These are phyloP conservation scores for Coemansia sp. DNA, from an alignment of 192 early-diverging fungal species.

Conservation along the genomic window DNA sequence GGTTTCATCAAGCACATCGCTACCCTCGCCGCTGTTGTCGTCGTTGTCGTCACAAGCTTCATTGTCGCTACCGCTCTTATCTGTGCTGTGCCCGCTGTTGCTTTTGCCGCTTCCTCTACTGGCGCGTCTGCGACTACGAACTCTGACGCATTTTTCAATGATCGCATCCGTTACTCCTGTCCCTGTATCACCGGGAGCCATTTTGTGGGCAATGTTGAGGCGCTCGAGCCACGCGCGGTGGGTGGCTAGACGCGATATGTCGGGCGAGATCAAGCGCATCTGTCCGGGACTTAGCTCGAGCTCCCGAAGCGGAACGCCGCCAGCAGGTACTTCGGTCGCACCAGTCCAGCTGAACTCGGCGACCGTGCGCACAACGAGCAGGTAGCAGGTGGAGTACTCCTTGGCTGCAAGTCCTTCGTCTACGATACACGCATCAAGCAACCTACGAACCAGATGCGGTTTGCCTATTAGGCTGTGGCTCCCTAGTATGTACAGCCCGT, in stretches of 20 bases:
- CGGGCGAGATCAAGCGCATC: constrained; percentile 50
- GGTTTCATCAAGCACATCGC: constrained; percentile 4
- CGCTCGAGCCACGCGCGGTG: constrained; percentile 30
- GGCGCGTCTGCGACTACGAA: not conserved
- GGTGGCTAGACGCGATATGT: constrained; percentile 22
- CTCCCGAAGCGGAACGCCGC: constrained; percentile 28
- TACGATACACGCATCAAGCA: constrained; percentile 54
- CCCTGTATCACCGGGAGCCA: constrained; percentile 26
- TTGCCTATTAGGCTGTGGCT: constrained; percentile 57
- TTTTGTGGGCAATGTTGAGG: constrained; percentile 24
- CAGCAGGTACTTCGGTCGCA: constrained; percentile 11
- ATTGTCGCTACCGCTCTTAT: constrained; percentile 1
- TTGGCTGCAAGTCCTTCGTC: constrained; percentile 18
- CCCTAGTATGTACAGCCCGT: constrained; percentile 73
- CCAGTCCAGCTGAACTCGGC: constrained; percentile 47
- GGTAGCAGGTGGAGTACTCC: constrained; percentile 23
- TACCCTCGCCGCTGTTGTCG: not conserved
- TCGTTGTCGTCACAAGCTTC: constrained; percentile 3
- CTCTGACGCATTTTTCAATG: constrained; percentile 8
- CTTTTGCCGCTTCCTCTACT: constrained; percentile 5
- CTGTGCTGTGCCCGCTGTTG: not conserved
- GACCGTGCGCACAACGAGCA: constrained; percentile 43
- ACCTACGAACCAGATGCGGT: constrained; percentile 48
- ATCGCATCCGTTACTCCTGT: constrained; percentile 35
- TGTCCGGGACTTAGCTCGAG: constrained; percentile 33